Evolutionary conservation across 169 alveolate genomes (phyloP).

Genomic region (Eimeria tenella): DNA sequence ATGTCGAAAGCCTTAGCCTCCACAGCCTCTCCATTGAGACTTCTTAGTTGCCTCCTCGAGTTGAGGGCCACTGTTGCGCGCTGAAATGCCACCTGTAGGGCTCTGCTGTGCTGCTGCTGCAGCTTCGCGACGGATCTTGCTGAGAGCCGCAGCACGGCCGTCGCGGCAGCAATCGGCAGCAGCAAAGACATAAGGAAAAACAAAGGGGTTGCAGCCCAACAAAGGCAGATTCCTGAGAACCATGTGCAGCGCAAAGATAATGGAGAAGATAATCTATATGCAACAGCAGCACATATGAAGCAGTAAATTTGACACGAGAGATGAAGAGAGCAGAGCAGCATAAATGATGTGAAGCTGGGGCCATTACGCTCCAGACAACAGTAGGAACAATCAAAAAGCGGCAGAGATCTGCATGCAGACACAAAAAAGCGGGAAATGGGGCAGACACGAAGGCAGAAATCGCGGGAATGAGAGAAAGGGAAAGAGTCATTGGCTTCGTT

Average conservation of each 20-base stretch:
- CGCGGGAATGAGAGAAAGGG: background rate
- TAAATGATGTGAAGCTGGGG: background rate
- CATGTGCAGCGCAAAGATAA: background rate
- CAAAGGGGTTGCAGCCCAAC: slow-evolving; percentile 44
- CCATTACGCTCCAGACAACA: background rate
- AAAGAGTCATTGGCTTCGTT: too few relatives aligned
- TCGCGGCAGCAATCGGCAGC: slow-evolving; percentile 51
- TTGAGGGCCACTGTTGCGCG: slow-evolving; percentile 55
- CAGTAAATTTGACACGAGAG: background rate
- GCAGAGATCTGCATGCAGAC: too few relatives aligned
- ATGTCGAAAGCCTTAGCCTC: slow-evolving; percentile 18
- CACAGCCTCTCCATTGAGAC: slow-evolving; percentile 64
- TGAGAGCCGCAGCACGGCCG: slow-evolving; percentile 23
- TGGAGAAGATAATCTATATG: background rate
- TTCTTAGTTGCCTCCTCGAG: slow-evolving; percentile 15
- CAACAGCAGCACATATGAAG: background rate
- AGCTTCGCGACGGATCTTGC: slow-evolving; percentile 19
- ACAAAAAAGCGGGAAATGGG: background rate
- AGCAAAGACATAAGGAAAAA: slow-evolving; percentile 59
- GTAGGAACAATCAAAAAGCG: too few relatives aligned
- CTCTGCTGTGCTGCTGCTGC: slow-evolving; percentile 47
- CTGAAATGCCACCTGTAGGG: slow-evolving; percentile 32
- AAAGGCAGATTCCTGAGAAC: slow-evolving; percentile 13
- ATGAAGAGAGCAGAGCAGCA: background rate
- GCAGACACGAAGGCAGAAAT: background rate